These are phyloP conservation scores for Cantharellus anzutake DNA, from an alignment of 768 basidiomycete species.

Conservation along the genomic window DNA sequence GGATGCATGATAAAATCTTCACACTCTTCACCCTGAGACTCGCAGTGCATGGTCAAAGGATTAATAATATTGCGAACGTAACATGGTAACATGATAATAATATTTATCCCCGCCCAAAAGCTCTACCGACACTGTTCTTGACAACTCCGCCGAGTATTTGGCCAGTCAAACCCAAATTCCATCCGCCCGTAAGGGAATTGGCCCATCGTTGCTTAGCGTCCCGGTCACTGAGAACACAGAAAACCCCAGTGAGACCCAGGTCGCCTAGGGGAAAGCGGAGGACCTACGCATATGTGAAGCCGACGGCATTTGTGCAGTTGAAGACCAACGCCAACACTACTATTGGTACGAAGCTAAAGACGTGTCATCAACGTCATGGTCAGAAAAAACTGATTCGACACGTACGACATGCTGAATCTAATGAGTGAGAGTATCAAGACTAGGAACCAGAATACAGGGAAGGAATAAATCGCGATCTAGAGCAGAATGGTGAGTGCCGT, in stretches of 20 bases:
- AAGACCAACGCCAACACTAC: constrained; percentile 88
- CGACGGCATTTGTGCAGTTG: constrained; percentile 88
- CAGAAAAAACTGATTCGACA: constrained; percentile 9
- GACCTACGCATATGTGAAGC: constrained; percentile 88
- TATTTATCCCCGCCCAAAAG: constrained; percentile 31
- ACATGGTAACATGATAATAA: too few relatives aligned
- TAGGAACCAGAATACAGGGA: constrained; percentile 74
- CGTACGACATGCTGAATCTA: constrained; percentile 75
- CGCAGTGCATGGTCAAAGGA: too few relatives aligned
- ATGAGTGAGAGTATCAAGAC: constrained; percentile 78
- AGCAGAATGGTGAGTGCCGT: constrained; percentile 1
- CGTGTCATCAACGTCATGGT: neutral
- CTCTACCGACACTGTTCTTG: constrained; percentile 57
- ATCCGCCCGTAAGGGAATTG: constrained; percentile 46
- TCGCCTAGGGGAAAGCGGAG: neutral
- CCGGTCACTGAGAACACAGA: constrained; percentile 36
- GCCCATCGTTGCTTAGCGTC: constrained; percentile 88
- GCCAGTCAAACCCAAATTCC: constrained; percentile 59
- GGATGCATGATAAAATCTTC: too few relatives aligned
- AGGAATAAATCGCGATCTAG: constrained; percentile 74
- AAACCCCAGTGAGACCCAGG: constrained; percentile 1
- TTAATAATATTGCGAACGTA: too few relatives aligned
- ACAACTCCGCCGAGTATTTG: constrained; percentile 68
- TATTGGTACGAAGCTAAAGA: constrained; percentile 74
- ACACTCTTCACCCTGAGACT: too few relatives aligned